Base-by-base conservation (phyloP, 768 basidiomycete genomes). In the Lactarius psammicola region DNA sequence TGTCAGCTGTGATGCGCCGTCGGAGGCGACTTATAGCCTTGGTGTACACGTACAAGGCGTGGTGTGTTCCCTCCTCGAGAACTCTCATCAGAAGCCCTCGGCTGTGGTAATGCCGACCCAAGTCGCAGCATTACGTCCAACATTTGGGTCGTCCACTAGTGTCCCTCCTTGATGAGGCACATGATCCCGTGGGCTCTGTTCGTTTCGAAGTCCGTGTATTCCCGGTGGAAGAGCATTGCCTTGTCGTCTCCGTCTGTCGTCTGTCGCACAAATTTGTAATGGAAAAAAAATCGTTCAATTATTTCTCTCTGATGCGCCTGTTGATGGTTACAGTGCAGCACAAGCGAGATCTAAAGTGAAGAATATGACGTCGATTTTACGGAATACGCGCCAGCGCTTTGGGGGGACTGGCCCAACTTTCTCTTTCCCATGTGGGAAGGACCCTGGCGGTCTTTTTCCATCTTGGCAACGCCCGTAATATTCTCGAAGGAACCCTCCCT, bases 361-460 rank as follows among this genome's bases (percentile, higher is more conserved):
- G 23, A 23, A 26, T 42, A 42, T 59, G 59, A 59, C 59, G 59
- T 59, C 20, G 58, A n/a, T 4, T 38, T 59, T 59, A 59, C 58
- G 42, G 42, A 46, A 59, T 46, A 40, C n/a, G 1, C 59, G 42
- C 23, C 13, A 11, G 34, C 30, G 30, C 42, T 20, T 44, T 20
- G 18, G 44, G 44, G 31, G 42, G 42, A 26, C 10, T 8, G 10
- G 15, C 49, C 49, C 26, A n/a, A n/a, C n/a, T n/a, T 26, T 51
- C 49, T 17, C 26, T 5, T 26, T 36, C 13, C 36, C 7, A 28
- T 30, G 4, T 20, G 42, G 28, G 11, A 59, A 46, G 8, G 44
- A 23, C 59, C 28, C 20, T 23, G 30, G 42, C 59, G 59, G 42
- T 30, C n/a, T 44, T 44, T 59, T n/a, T 54, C 51, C 28, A 44